phyloP scores from a whole-genome alignment of 2,329 filamentous ascomycete species.

The Pyricularia grisea region DNA sequence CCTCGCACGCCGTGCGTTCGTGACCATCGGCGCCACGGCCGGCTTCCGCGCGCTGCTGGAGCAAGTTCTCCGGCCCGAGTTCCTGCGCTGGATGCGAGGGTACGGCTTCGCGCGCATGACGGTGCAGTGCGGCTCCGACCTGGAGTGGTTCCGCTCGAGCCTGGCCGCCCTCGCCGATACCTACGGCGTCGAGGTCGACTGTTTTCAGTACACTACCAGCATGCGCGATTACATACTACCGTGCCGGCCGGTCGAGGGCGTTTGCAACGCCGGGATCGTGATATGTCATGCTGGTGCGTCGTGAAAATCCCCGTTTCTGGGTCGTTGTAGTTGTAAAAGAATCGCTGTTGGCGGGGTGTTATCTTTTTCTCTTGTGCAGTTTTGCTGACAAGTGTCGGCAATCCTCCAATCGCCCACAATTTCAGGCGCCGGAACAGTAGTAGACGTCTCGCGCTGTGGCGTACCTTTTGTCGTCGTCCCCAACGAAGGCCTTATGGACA shows the following conservation, averaged over 20 bases:
- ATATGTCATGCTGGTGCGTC: conserved; percentile 79
- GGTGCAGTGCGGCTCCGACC: conserved; percentile 72
- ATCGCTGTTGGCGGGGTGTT: neutral
- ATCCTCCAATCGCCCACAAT: neutral
- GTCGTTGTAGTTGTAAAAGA: neutral
- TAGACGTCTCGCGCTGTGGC: conserved; percentile 67
- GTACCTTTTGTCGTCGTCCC: conserved; percentile 82
- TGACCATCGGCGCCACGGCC: conserved; percentile 89
- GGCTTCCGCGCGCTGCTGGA: conserved; percentile 65
- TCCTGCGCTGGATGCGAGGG: conserved; percentile 50
- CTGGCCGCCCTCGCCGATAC: conserved; percentile 15
- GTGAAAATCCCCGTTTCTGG: neutral
- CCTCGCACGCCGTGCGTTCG: conserved; percentile 43
- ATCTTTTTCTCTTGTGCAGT: neutral
- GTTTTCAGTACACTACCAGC: conserved; percentile 57
- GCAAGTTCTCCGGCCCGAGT: conserved; percentile 50
- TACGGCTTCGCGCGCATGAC: conserved; percentile 61
- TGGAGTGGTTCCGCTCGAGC: conserved; percentile 38
- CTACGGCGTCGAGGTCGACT: conserved; percentile 37
- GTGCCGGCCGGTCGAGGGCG: conserved; percentile 37
- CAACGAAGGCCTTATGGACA: conserved; percentile 72
- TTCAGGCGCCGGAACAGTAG: conserved; percentile 77
- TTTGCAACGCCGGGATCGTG: conserved; percentile 56
- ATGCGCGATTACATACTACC: conserved; percentile 49
- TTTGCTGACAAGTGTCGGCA: conserved; percentile 2